Percentiles rank a stretch among this genome's conserved stretches.
phyloP scores from a whole-genome alignment of 1,139 yeast genomes.

The Lodderomyces metapsilosis region DNA sequence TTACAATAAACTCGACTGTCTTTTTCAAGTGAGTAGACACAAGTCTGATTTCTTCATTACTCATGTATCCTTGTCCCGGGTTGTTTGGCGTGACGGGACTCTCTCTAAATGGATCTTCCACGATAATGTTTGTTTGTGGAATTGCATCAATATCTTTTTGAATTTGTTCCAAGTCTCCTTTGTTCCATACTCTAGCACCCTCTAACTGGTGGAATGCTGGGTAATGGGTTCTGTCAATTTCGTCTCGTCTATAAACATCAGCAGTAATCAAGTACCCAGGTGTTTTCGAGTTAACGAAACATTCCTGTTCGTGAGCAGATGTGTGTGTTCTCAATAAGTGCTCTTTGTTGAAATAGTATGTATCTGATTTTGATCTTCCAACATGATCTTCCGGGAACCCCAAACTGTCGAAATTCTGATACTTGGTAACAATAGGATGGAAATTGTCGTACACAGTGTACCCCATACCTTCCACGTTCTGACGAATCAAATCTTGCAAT shows the following conservation, averaged over 20 bases:
- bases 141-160: conserved; percentile 59
- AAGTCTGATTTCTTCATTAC: conserved; percentile 63
- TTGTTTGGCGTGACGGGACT: conserved; percentile 55
- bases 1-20: conserved; percentile 78
- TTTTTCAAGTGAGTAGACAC: conserved; percentile 79
- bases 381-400: conserved; percentile 94
- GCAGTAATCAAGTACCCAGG: conserved; percentile 94
- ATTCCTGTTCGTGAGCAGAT: conserved; percentile 91
- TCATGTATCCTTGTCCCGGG: conserved; percentile 80
- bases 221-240: conserved; percentile 92
- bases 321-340: conserved; percentile 87
- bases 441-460: conserved; percentile 81
- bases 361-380: conserved; percentile 89
- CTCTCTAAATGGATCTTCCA: conserved; percentile 64
- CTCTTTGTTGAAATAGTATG: conserved; percentile 78
- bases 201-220: conserved; percentile 99
- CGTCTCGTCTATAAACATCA: conserved; percentile 94
- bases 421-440: conserved; percentile 77
- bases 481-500: conserved; percentile 69
- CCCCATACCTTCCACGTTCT: conserved; percentile 62
- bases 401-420: conserved; percentile 84
- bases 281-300: conserved; percentile 63
- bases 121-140: conserved; percentile 68
- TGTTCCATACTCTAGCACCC: conserved; percentile 87
- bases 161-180: conserved; percentile 43